Percentiles rank a stretch among this genome's conserved stretches.
Conservation (phyloP, 257 asterid genomes). For the Ilex aquifolium region DNA sequence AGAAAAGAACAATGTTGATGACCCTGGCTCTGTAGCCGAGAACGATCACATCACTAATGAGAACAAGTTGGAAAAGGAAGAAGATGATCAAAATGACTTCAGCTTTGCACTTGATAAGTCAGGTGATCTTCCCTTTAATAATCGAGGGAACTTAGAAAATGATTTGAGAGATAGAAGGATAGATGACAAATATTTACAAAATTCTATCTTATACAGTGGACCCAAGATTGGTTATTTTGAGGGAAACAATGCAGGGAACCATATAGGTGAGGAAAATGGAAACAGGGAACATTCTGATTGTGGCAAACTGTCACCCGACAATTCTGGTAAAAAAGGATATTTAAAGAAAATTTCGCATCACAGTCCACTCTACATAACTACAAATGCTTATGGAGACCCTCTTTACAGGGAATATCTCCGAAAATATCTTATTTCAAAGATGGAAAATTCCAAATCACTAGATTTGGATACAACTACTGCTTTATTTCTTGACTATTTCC, state of each 20-base stretch:
- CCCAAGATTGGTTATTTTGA: not conserved
- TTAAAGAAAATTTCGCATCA: constrained; percentile 27
- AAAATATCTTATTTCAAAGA: constrained; percentile 36
- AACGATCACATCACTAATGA: constrained; percentile 19
- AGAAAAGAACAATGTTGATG: constrained; percentile 25
- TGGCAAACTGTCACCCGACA: constrained; percentile 31
- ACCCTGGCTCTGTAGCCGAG: constrained; percentile 22
- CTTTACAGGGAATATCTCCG: constrained; percentile 47
- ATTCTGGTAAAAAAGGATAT: constrained; percentile 16
- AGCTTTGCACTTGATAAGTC: constrained; percentile 5
- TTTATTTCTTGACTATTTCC: constrained; percentile 52
- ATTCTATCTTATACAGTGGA: not conserved
- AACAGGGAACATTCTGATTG: constrained; percentile 18
- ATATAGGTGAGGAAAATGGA: constrained; percentile 25
- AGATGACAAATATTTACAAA: not conserved
- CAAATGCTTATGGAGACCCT: constrained; percentile 38
- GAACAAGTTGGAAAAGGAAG: constrained; percentile 23
- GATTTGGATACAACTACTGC: constrained; percentile 41
- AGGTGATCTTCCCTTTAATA: constrained; percentile 17
- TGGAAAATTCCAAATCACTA: constrained; percentile 26
- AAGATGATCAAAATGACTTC: constrained; percentile 14
- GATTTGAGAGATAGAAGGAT: not conserved
- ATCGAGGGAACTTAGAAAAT: constrained; percentile 18
- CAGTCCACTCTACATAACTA: constrained; percentile 23
- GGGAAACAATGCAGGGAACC: constrained; percentile 20